Percentiles rank a stretch among this genome's conserved stretches.
Evolutionary conservation across 2,329 filamentous ascomycete species (phyloP).

Genomic region (Colletotrichum cordylinicola): DNA sequence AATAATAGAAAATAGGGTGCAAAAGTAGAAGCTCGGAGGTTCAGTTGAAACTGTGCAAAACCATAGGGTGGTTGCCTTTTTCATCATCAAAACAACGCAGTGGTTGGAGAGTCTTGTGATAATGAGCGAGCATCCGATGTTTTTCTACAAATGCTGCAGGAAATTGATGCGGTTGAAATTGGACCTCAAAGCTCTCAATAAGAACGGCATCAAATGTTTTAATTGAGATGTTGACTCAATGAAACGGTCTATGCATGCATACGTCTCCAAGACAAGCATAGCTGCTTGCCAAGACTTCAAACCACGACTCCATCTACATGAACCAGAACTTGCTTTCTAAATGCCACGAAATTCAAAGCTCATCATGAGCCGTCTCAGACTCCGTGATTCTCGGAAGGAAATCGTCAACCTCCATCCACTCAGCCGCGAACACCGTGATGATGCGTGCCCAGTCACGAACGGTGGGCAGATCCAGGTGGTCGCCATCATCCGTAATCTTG

Average conservation of each 20-base stretch:
- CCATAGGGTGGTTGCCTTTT: neutral
- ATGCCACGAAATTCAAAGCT: neutral
- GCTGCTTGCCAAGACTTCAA: neutral
- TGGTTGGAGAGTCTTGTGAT: neutral
- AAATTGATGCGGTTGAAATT: accelerated
- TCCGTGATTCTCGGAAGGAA: conserved; percentile 35
- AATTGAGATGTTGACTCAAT: neutral
- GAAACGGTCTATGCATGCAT: neutral
- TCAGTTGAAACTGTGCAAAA: no score
- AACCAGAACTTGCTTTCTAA: neutral
- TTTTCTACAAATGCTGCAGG: accelerated
- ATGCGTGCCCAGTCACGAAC: conserved; percentile 89
- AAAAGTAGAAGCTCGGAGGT: neutral
- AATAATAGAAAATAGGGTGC: neutral
- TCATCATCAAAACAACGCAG: neutral
- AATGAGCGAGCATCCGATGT: neutral
- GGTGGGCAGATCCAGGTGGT: conserved; percentile 80
- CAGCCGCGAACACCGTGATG: conserved; percentile 81
- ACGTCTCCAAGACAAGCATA: neutral
- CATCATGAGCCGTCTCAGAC: conserved; percentile 28
- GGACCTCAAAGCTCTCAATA: neutral
- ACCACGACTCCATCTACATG: neutral
- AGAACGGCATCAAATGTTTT: accelerated
- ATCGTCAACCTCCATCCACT: conserved; percentile 83
- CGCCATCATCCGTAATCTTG: conserved; percentile 79